These are phyloP conservation scores for sorghum (Sorghum bicolor) DNA, from an alignment of 176 grass and related monocot genomes.

Conservation along the genomic window Sorghum_bicolor_NCBIv3 NC_012874.2:58880001-58880500, in stretches of 20 bases:
- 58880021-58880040: no score
- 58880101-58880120: no score
- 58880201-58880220: no score
- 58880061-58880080: no score
- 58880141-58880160: no score
- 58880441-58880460: conserved; percentile 67
- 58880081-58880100: no score
- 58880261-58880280: conserved; percentile 69
- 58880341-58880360: conserved; percentile 66
- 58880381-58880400: conserved; percentile 98
- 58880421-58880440: conserved; percentile 76
- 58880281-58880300: conserved; percentile 89
- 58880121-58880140: no score
- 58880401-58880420: conserved; percentile 90
- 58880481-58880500: conserved; percentile 90
- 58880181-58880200: no score
- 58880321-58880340: conserved; percentile 94
- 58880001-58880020: no score
- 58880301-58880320: conserved; percentile 93
- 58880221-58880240: not conserved
- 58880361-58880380: conserved; percentile 80
- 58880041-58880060: no score
- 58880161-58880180: no score
- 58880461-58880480: conserved; percentile 49
- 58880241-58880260: not conserved